Evolutionary conservation across 257 asterid species (phyloP).

Genomic region (Avicennia marina): DNA sequence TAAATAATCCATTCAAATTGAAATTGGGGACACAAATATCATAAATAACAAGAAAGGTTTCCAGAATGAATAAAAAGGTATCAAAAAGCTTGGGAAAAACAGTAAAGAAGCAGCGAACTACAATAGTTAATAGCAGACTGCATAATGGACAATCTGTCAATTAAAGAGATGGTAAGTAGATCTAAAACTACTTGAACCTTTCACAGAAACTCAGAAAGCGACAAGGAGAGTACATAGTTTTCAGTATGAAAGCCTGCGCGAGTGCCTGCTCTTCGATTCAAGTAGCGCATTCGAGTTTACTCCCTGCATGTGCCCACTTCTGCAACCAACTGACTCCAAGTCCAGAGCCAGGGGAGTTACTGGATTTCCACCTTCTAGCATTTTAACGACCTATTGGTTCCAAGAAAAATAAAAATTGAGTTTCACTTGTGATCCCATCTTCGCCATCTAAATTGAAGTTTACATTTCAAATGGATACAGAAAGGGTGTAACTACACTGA

Average conservation of each 20-base stretch:
- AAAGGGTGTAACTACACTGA: background rate
- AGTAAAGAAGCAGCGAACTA: background rate
- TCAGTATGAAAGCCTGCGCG: constrained; percentile 49
- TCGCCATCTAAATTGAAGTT: background rate
- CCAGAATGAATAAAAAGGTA: background rate
- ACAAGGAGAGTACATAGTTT: background rate
- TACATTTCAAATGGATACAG: background rate
- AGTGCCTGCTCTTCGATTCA: constrained; percentile 35
- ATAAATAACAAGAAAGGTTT: background rate
- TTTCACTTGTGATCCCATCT: background rate
- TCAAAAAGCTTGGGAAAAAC: background rate
- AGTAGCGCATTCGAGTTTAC: constrained; percentile 21
- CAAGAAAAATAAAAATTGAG: background rate
- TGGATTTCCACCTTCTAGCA: constrained; percentile 59
- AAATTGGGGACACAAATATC: background rate
- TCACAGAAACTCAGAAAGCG: constrained; percentile 5
- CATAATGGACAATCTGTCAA: background rate
- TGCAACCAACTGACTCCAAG: constrained; percentile 43
- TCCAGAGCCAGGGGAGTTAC: constrained; percentile 36
- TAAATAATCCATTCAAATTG: background rate
- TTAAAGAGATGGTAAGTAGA: background rate
- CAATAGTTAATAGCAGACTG: background rate
- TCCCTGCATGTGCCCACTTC: constrained; percentile 57
- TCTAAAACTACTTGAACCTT: background rate
- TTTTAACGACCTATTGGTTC: constrained; percentile 47